phyloP scores from a whole-genome alignment of 2,329 filamentous ascomycete species.

The Pestalotiopsis sp. region DNA sequence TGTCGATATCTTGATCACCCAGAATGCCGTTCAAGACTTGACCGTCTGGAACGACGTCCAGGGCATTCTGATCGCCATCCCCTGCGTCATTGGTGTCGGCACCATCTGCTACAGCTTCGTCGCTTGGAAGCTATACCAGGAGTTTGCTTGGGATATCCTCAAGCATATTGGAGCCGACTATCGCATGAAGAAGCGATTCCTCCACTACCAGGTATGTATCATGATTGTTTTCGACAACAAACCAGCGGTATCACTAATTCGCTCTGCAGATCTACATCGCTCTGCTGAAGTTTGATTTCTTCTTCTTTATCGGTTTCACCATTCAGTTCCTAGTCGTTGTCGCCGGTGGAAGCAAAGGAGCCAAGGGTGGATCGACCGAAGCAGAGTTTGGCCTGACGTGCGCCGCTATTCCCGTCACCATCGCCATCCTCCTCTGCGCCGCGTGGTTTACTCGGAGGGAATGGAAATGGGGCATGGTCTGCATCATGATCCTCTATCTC shows the following conservation, averaged over 20 bases:
- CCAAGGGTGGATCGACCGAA: slow-evolving; percentile 55
- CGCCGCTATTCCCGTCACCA: slow-evolving; percentile 87
- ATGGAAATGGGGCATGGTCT: slow-evolving; percentile 73
- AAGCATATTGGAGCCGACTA: slow-evolving; percentile 98
- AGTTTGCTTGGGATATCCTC: slow-evolving; percentile 99
- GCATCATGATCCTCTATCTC: slow-evolving; percentile 82
- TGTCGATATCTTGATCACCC: slow-evolving; percentile 51
- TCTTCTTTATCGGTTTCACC: slow-evolving; percentile 99
- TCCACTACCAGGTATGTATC: slow-evolving; percentile 86
- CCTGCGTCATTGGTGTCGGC: slow-evolving; percentile 75
- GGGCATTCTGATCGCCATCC: slow-evolving; percentile 82
- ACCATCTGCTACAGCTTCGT: slow-evolving; percentile 73
- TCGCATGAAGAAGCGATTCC: slow-evolving; percentile 92
- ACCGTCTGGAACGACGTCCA: slow-evolving; percentile 69
- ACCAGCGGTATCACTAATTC: background rate
- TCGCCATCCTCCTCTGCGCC: slow-evolving; percentile 81
- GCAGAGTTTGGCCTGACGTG: slow-evolving; percentile 85
- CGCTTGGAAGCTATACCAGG: slow-evolving; percentile 95
- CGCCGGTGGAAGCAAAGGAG: slow-evolving; percentile 46
- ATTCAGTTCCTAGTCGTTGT: slow-evolving; percentile 97
- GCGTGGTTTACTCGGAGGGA: slow-evolving; percentile 85
- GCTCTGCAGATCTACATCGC: slow-evolving; percentile 84
- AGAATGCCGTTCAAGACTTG: slow-evolving; percentile 42
- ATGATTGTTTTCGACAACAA: background rate
- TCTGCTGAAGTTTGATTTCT: slow-evolving; percentile 97